These are phyloP conservation scores for Berberis thunbergii DNA, from an alignment of 164 flowering plant species.

Conservation along the genomic window DNA sequence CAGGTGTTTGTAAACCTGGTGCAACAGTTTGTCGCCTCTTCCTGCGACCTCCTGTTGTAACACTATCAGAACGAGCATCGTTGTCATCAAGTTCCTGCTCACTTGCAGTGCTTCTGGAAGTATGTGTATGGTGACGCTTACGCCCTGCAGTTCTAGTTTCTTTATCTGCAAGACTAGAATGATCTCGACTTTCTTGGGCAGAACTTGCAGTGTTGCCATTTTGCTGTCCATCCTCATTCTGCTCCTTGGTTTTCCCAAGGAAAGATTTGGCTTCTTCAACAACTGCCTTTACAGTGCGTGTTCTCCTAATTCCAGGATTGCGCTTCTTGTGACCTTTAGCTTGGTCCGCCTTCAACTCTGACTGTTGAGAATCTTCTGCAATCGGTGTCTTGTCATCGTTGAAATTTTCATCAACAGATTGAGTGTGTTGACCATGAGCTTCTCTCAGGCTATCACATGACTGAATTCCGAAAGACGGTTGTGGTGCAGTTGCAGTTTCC, in stretches of 20 bases:
- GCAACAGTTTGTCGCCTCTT: constrained; percentile 56
- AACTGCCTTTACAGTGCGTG: constrained; percentile 56
- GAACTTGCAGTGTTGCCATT: constrained; percentile 17
- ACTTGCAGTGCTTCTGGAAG: constrained; percentile 35
- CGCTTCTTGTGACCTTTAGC: constrained; percentile 28
- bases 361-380: constrained; percentile 46
- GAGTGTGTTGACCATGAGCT: constrained; percentile 16
- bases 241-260: constrained; percentile 30
- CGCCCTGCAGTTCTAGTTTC: constrained; percentile 20
- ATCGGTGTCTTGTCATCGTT: constrained; percentile 19
- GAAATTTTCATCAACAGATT: constrained; percentile 31
- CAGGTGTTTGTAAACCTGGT: constrained; percentile 39
- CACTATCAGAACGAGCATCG: constrained; percentile 60
- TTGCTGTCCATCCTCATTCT: constrained; percentile 15
- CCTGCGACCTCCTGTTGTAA: constrained; percentile 44
- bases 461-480: constrained; percentile 15
- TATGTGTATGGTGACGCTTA: constrained; percentile 37
- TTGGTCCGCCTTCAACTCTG: constrained; percentile 24
- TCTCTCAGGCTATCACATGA: constrained; percentile 18
- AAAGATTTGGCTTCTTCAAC: constrained; percentile 51
- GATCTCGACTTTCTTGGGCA: constrained; percentile 25
- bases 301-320: constrained; percentile 28
- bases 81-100: constrained; percentile 53
- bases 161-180: constrained; percentile 20
- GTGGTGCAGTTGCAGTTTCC: constrained; percentile 11